These are phyloP conservation scores for Neurospora sp. DNA, from an alignment of 495 filamentous ascomycete species.

Conservation along the genomic window DNA sequence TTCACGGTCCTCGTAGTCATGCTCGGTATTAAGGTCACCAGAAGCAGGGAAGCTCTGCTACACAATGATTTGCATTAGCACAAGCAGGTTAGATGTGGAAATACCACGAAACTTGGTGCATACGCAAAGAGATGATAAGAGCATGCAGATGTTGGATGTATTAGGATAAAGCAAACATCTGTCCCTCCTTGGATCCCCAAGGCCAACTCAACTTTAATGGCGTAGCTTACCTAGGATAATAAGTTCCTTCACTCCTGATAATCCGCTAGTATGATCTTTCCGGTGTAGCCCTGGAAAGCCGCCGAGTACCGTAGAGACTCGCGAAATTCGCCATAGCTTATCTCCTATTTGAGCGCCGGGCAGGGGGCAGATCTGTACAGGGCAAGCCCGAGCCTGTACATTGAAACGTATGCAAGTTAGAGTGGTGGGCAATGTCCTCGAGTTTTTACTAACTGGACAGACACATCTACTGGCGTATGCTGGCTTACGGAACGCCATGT, in stretches of 20 bases:
- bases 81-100: background rate
- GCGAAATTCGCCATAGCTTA: no score
- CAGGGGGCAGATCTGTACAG: no score
- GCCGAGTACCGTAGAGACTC: background rate
- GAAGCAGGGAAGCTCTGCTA: background rate
- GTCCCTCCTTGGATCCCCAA: background rate
- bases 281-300: background rate
- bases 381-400: no score
- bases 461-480: no score
- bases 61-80: background rate
- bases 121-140: background rate
- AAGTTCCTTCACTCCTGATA: background rate
- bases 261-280: background rate
- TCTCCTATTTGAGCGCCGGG: no score
- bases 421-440: no score
- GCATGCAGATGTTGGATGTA: background rate
- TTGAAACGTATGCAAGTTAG: no score
- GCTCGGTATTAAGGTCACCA: background rate
- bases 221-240: background rate
- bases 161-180: background rate
- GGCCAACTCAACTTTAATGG: background rate
- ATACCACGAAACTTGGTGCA: background rate
- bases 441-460: no score
- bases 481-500: no score
- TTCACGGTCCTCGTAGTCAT: background rate